Percentiles rank a stretch among this genome's conserved stretches.
Evolutionary conservation across 1,284 basidiomycete species (phyloP).

Genomic region (Neolentinus lepideus): DNA sequence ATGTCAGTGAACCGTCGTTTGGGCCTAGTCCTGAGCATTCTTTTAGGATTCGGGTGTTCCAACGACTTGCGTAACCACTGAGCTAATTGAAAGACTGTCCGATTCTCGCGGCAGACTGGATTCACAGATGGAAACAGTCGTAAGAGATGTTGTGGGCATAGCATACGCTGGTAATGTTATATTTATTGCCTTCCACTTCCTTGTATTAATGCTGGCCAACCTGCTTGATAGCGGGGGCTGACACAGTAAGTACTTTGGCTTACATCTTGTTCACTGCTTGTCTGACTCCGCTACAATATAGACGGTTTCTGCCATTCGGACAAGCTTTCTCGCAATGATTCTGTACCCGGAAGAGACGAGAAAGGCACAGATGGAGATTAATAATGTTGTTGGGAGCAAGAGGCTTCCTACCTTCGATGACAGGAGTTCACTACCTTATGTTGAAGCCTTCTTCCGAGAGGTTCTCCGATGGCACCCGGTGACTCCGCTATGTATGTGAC

Average conservation of each 20-base stretch:
- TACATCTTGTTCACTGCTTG: not conserved
- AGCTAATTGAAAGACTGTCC: not conserved
- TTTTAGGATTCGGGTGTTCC: not conserved
- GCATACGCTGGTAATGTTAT: not conserved
- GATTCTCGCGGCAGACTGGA: not conserved
- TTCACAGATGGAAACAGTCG: not conserved
- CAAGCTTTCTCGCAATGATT: slow-evolving; percentile 30
- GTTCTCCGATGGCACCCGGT: slow-evolving; percentile 30
- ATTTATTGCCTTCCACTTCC: not conserved
- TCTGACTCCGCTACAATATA: not conserved
- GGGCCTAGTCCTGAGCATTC: not conserved
- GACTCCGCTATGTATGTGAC: not conserved
- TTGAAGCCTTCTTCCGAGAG: slow-evolving; percentile 43
- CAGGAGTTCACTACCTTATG: slow-evolving; percentile 44
- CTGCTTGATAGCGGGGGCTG: not conserved
- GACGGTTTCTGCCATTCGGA: not conserved
- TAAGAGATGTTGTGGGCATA: not conserved
- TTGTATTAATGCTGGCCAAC: no score
- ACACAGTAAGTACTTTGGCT: not conserved
- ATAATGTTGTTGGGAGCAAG: slow-evolving; percentile 36
- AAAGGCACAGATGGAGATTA: slow-evolving; percentile 48
- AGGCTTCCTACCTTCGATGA: slow-evolving; percentile 41
- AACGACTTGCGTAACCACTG: not conserved
- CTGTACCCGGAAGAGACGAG: slow-evolving; percentile 39
- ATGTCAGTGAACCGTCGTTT: not conserved